Evolutionary conservation across 2,329 filamentous ascomycete genomes (phyloP).

Genomic region (Claviceps pusilla): DNA sequence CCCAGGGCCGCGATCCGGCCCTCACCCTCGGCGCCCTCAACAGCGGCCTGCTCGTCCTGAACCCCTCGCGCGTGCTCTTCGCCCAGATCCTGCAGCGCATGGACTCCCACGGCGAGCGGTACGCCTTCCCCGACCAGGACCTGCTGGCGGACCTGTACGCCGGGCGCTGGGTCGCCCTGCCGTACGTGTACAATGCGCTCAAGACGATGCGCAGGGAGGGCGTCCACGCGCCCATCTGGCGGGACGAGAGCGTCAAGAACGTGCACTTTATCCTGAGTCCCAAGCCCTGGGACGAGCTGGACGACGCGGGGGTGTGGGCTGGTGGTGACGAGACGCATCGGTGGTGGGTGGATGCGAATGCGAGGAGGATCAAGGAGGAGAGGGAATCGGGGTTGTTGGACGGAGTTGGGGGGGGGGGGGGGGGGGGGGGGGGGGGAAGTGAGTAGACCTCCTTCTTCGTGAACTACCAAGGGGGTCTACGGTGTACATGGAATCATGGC

Average conservation of each 20-base stretch:
- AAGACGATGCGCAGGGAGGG: constrained; percentile 41
- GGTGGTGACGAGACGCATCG: constrained; percentile 33
- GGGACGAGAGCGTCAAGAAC: constrained; percentile 42
- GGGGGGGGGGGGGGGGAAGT: background rate
- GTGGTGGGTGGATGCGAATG: constrained; percentile 41
- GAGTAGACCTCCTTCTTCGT: too few relatives aligned
- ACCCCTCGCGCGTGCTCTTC: constrained; percentile 33
- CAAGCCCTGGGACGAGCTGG: constrained; percentile 45
- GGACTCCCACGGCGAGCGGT: constrained; percentile 28
- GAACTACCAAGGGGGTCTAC: too few relatives aligned
- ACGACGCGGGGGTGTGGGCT: constrained; percentile 26
- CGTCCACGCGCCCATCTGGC: constrained; percentile 42
- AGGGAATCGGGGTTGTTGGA: constrained; percentile 21
- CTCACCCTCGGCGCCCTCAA: constrained; percentile 29
- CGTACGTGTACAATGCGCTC: constrained; percentile 47
- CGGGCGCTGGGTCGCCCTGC: constrained; percentile 41
- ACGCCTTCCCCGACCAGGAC: constrained; percentile 46
- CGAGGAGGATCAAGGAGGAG: constrained; percentile 27
- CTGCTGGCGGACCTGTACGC: constrained; percentile 40
- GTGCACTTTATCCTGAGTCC: constrained; percentile 46
- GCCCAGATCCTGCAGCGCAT: constrained; percentile 36
- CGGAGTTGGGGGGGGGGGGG: background rate
- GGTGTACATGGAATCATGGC: too few relatives aligned
- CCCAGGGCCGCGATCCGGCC: constrained; percentile 26
- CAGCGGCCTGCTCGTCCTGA: constrained; percentile 42